Evolutionary conservation across 352 stramenopile species (phyloP).

Genomic region (Peronospora destructor): DNA sequence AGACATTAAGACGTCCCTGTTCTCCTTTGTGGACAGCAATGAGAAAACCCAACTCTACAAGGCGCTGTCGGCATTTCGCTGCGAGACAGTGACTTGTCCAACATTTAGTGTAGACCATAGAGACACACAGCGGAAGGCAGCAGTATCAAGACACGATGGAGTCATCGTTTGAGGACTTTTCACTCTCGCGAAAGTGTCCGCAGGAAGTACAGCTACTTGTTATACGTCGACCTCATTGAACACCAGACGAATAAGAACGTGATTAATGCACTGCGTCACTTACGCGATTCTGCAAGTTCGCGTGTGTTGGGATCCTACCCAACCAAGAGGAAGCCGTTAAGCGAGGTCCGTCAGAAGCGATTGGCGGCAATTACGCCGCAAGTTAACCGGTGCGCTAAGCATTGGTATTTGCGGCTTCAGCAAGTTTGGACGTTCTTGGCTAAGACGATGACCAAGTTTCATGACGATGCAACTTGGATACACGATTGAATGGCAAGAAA

Average conservation of each 20-base stretch:
- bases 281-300: slow-evolving; percentile 87
- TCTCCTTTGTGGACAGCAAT: slow-evolving; percentile 71
- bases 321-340: slow-evolving; percentile 56
- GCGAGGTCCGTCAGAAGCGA: slow-evolving; percentile 25
- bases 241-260: slow-evolving; percentile 69
- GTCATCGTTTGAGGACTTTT: slow-evolving; percentile 86
- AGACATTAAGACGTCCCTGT: slow-evolving; percentile 80
- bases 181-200: slow-evolving; percentile 70
- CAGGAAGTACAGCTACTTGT: slow-evolving; percentile 78
- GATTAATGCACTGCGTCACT: slow-evolving; percentile 74
- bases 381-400: too few relatives aligned
- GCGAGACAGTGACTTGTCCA: slow-evolving; percentile 67
- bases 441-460: too few relatives aligned
- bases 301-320: slow-evolving; percentile 85
- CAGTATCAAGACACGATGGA: slow-evolving; percentile 29
- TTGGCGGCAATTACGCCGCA: too few relatives aligned
- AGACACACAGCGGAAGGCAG: slow-evolving; percentile 55
- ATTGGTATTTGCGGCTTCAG: too few relatives aligned
- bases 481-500: neutral
- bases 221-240: slow-evolving; percentile 75
- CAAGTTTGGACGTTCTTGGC: too few relatives aligned
- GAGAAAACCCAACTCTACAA: slow-evolving; percentile 67
- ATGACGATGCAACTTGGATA: too few relatives aligned
- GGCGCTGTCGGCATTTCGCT: slow-evolving; percentile 65
- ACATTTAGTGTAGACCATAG: slow-evolving; percentile 75